Evolutionary conservation across 305 asterid genomes (phyloP).

Genomic region (Rubia peregrina): DNA sequence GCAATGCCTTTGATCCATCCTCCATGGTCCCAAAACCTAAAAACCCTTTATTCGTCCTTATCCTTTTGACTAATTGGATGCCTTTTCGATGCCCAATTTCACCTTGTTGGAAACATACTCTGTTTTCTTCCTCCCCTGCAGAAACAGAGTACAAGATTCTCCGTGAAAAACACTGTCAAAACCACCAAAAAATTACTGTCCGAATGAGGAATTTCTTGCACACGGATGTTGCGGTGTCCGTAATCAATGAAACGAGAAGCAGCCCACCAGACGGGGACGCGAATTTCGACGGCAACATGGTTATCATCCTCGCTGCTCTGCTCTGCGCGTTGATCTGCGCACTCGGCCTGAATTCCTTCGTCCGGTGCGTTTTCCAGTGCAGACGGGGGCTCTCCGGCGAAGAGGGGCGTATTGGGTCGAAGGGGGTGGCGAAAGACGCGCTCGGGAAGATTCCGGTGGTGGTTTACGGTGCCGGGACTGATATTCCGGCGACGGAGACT

Average conservation of each 20-base stretch:
- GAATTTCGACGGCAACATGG: slow-evolving; percentile 39
- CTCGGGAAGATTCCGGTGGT: slow-evolving; percentile 45
- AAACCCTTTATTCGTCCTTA: slow-evolving; percentile 20
- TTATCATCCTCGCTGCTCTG: slow-evolving; percentile 38
- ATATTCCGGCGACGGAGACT: slow-evolving; percentile 35
- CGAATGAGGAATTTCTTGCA: slow-evolving; percentile 13
- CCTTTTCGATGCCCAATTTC: slow-evolving; percentile 10
- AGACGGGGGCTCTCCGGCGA: slow-evolving; percentile 17
- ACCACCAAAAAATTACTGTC: not conserved
- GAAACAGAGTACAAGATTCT: not conserved
- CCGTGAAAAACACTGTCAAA: not conserved
- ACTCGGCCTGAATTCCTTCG: slow-evolving; percentile 32
- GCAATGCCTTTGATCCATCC: not conserved
- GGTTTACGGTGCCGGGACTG: slow-evolving; percentile 32
- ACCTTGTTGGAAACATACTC: slow-evolving; percentile 19
- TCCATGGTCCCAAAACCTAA: slow-evolving; percentile 20
- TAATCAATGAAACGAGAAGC: slow-evolving; percentile 5
- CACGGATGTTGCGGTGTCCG: not conserved
- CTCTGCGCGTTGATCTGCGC: slow-evolving; percentile 36
- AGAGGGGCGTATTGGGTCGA: slow-evolving; percentile 12
- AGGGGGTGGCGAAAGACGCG: slow-evolving; percentile 39
- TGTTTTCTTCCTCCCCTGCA: not conserved
- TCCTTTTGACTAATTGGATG: slow-evolving; percentile 11
- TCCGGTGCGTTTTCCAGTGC: slow-evolving; percentile 30
- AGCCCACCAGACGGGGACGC: slow-evolving; percentile 12